These are phyloP conservation scores for Aureobasidium melanogenum DNA, from an alignment of 2,329 filamentous ascomycete genomes.

Conservation along the genomic window DNA sequence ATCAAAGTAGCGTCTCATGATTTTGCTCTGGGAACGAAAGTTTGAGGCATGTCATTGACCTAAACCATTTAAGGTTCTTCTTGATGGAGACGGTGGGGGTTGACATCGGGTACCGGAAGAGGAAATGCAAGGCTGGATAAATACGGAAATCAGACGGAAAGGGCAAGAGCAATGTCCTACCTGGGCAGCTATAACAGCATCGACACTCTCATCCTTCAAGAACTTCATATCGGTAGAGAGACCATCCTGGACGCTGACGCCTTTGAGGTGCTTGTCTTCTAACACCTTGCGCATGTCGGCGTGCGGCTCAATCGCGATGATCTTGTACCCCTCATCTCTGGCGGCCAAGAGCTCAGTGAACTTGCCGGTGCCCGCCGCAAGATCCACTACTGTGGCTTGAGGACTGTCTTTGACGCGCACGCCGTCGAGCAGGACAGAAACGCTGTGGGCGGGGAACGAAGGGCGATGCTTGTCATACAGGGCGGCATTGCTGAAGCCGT, in stretches of 20 bases:
- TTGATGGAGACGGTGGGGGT: neutral
- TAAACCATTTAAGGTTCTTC: neutral
- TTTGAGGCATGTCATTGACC: neutral
- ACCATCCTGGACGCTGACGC: conserved; percentile 49
- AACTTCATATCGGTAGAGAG: conserved; percentile 48
- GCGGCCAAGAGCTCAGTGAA: conserved; percentile 55
- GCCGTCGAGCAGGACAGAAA: conserved; percentile 48
- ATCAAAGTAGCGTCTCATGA: neutral
- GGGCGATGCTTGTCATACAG: conserved; percentile 62
- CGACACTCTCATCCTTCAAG: conserved; percentile 49
- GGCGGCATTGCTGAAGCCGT: conserved; percentile 55
- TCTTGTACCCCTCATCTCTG: conserved; percentile 49
- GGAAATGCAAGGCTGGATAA: neutral
- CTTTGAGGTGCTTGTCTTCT: conserved; percentile 46
- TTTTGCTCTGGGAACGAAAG: neutral
- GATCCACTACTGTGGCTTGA: conserved; percentile 49
- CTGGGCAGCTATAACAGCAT: conserved; percentile 60
- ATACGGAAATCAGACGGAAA: neutral
- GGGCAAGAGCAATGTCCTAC: conserved; percentile 33
- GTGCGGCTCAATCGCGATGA: conserved; percentile 58
- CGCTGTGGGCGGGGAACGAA: conserved; percentile 52
- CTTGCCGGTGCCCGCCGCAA: conserved; percentile 62
- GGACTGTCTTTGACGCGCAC: conserved; percentile 41
- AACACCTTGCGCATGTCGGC: conserved; percentile 56
- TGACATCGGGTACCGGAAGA: conserved; percentile 4